phyloP scores from a whole-genome alignment of 441 rosid genomes.

The Viola pubescens region DNA sequence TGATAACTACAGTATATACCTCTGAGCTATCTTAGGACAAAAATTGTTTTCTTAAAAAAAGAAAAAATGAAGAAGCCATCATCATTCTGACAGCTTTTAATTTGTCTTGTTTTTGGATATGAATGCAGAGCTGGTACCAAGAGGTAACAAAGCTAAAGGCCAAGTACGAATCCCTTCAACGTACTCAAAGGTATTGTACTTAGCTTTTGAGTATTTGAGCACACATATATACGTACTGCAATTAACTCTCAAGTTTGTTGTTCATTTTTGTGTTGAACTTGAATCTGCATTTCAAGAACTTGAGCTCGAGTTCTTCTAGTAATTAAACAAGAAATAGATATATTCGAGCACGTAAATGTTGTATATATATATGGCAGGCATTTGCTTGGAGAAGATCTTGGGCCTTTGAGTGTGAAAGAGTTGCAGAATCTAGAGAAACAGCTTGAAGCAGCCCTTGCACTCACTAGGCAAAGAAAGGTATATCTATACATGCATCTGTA shows the following conservation, averaged over 20 bases:
- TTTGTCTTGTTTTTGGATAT: background rate
- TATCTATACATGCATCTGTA: background rate
- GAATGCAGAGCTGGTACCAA: constrained; percentile 59
- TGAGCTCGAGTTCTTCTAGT: too few relatives aligned
- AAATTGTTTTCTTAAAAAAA: too few relatives aligned
- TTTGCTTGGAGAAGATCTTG: constrained; percentile 84
- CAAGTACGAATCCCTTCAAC: constrained; percentile 64
- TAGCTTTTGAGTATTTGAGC: background rate
- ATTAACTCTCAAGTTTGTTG: background rate
- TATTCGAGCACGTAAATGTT: background rate
- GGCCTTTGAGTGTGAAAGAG: constrained; percentile 60
- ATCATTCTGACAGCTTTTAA: background rate
- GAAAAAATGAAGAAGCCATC: too few relatives aligned
- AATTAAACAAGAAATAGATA: background rate
- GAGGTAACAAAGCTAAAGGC: constrained; percentile 63
- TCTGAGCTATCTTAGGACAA: too few relatives aligned
- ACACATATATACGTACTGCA: background rate
- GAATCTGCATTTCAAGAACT: too few relatives aligned
- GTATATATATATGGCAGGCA: constrained; percentile 30
- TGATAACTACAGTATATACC: too few relatives aligned
- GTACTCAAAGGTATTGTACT: constrained; percentile 53
- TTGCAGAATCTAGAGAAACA: constrained; percentile 73
- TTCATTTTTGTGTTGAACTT: too few relatives aligned
- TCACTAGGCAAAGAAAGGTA: constrained; percentile 73
- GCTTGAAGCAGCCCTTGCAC: constrained; percentile 63